phyloP scores from a whole-genome alignment of 768 basidiomycete genomes.

The Peribolospora kevripleyi region DNA sequence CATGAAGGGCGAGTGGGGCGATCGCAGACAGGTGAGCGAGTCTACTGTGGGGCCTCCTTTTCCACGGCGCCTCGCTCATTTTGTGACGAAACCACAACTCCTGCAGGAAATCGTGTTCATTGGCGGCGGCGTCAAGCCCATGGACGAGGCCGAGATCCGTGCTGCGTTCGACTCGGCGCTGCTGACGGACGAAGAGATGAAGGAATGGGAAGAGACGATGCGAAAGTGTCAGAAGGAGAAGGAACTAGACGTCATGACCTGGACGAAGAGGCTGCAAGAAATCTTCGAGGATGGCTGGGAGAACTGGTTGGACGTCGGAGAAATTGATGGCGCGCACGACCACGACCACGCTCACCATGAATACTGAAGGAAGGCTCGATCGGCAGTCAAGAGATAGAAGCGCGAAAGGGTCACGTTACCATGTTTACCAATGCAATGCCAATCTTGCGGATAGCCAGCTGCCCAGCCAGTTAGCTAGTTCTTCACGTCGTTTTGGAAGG shows the following conservation, averaged over 20 bases:
- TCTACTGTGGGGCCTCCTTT: not conserved
- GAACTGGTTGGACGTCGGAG: constrained; percentile 10
- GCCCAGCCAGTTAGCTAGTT: not conserved
- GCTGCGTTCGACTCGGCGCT: constrained; percentile 14
- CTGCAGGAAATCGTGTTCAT: constrained; percentile 11
- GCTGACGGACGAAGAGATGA: constrained; percentile 17
- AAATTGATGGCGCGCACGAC: too few species aligned
- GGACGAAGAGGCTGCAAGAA: constrained; percentile 12
- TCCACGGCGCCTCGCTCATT: not conserved
- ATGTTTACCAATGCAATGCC: too few species aligned
- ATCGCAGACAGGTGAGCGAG: constrained; percentile 13
- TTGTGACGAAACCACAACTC: not conserved
- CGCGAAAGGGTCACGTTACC: too few species aligned
- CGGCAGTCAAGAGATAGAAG: too few species aligned
- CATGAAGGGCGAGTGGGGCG: constrained; percentile 19
- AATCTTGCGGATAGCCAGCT: too few species aligned
- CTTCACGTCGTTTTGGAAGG: not conserved
- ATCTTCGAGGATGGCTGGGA: constrained; percentile 19
- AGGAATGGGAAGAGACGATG: constrained; percentile 11
- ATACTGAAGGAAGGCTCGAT: too few species aligned
- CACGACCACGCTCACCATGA: too few species aligned
- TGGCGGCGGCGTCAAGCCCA: constrained; percentile 6
- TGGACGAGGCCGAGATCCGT: constrained; percentile 11
- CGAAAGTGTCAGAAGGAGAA: constrained; percentile 4
- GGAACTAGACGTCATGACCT: constrained; percentile 8